Conservation (phyloP, 139 green algal genomes). For the Asterochloris erici region DNA sequence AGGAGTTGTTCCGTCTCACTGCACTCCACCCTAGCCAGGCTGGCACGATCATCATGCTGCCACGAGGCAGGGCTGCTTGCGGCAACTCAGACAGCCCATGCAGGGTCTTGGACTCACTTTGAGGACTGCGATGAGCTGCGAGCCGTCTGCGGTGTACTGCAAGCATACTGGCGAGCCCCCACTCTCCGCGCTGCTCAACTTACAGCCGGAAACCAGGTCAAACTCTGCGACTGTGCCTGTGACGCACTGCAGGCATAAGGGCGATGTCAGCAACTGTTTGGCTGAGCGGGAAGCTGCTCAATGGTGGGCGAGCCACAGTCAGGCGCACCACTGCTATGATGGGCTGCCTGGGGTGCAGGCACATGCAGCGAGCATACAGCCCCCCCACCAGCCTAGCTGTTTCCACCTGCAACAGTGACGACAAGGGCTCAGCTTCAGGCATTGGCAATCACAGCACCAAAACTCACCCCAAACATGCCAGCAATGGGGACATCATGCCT, state of each 20-base stretch:
- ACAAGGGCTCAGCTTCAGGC: no score
- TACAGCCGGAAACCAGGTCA: constrained; percentile 23
- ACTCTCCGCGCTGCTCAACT: constrained; percentile 20
- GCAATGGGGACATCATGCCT: no score
- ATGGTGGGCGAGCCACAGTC: no score
- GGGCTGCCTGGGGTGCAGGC: constrained; percentile 20
- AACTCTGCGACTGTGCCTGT: constrained; percentile 15
- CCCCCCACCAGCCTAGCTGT: constrained; percentile 3
- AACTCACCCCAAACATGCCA: no score
- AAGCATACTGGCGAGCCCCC: constrained; percentile 2
- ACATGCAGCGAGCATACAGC: constrained; percentile 18
- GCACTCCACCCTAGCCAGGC: no score
- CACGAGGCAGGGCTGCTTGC: background rate
- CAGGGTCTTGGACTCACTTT: background rate
- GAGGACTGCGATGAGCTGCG: background rate
- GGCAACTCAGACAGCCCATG: background rate
- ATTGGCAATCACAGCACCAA: no score
- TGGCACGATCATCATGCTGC: no score
- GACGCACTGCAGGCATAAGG: background rate
- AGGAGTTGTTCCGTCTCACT: no score
- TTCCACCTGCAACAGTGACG: constrained; percentile 6
- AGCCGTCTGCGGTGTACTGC: constrained; percentile 21
- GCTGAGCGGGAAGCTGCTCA: background rate
- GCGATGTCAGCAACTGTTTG: no score
- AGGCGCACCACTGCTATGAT: constrained; percentile 14